Base-by-base conservation (phyloP, 768 basidiomycete species). In the Mycena galericulata region DNA sequence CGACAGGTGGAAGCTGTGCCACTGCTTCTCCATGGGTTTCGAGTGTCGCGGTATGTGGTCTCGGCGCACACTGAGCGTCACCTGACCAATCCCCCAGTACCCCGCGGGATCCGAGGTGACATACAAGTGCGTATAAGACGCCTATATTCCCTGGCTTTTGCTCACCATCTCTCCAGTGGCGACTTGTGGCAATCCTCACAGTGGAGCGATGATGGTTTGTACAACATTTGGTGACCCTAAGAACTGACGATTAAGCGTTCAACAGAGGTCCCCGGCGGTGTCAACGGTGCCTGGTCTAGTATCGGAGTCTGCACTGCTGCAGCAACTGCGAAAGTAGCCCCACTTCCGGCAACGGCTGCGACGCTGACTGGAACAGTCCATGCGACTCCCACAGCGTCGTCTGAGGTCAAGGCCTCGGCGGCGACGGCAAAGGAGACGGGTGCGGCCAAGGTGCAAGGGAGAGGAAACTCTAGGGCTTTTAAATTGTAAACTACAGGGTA, bases 161-260 rank as follows among this genome's bases (percentile, higher is more conserved):
- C 24, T 70, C 51, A 15, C 4, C 22, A 5, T 46, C 17, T 24
- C 22, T 4, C 30, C 40, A 83, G 81, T 54, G 79, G 79, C 15
- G 47, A 79, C 56, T 75, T 83, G 10, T 84, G 82, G 81, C 76
- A 76, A 2, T 82, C 83, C 3, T 65, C 76, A 14, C 78, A 75
- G 77, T 83, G 82, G 82, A 75, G 67, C 7, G 69, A 81, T 18
- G 56, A 67, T 4, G 65, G 65, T 61, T n/a, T 14, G 80, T 82
- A 45, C 24, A 47, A 2, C 15, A 6, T 24, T 73, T 36, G 80
- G 78, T 10, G n/a, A n/a, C n/a, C n/a, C n/a, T n/a, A n/a, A n/a
- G n/a, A n/a, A n/a, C n/a, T n/a, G n/a, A n/a, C n/a, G n/a, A n/a
- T n/a, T n/a, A n/a, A n/a, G n/a, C n/a, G n/a, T n/a, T n/a, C n/a